A percentile compares a stretch with the other conserved stretches of the same genome.
phyloP scores from a whole-genome alignment of 306 rosid genomes.

The Trifolium pratense region DNA sequence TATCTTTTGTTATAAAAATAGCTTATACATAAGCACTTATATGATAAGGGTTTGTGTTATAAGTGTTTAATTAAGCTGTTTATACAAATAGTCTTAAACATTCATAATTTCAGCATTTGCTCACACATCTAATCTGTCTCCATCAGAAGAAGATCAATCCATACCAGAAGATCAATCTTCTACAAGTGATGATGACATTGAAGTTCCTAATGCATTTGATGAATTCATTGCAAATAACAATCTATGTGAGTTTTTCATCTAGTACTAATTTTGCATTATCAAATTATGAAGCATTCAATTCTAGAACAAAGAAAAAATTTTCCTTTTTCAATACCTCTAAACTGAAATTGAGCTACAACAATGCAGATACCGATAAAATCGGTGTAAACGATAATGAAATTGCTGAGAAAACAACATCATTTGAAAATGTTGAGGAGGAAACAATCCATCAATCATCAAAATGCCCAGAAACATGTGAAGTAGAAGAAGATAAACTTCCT shows the following conservation, averaged over 20 bases:
- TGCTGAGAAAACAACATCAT: slow-evolving; percentile 37
- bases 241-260: slow-evolving; percentile 47
- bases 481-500: slow-evolving; percentile 61
- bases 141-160: slow-evolving; percentile 44
- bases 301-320: slow-evolving; percentile 1
- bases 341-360: slow-evolving; percentile 15
- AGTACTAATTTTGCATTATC: slow-evolving; percentile 2
- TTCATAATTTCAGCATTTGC: slow-evolving; percentile 35
- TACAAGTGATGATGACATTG: slow-evolving; percentile 47
- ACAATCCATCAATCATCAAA: slow-evolving; percentile 38
- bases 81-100: background rate
- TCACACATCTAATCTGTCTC: slow-evolving; percentile 38
- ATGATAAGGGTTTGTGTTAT: background rate
- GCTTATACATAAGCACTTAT: background rate
- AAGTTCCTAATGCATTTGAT: slow-evolving; percentile 49
- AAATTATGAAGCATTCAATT: slow-evolving; percentile 7
- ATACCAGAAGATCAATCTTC: too few relatives aligned
- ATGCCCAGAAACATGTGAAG: slow-evolving; percentile 47
- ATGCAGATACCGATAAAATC: slow-evolving; percentile 41
- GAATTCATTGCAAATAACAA: slow-evolving; percentile 51
- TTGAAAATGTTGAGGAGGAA: slow-evolving; percentile 46
- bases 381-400: slow-evolving; percentile 16
- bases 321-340: slow-evolving; percentile 10
- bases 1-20: background rate
- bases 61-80: background rate